Percentiles rank a stretch among this genome's conserved stretches.
phyloP scores from a whole-genome alignment of 2,329 filamentous ascomycete species.

The Ophioceras dolichostomum region DNA sequence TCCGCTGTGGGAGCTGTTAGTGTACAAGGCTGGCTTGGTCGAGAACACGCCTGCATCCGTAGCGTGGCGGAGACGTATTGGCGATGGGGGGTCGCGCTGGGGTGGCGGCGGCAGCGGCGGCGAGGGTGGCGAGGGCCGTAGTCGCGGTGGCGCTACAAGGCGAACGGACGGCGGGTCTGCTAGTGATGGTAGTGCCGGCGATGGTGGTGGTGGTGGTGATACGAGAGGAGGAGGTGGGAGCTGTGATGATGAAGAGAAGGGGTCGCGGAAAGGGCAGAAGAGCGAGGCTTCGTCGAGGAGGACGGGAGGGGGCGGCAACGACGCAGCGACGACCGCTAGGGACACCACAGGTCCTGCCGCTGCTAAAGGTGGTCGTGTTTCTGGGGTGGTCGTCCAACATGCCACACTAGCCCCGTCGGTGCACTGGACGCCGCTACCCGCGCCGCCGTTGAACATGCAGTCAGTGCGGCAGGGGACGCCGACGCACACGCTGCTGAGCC shows the following conservation, averaged over 20 bases:
- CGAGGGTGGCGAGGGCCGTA: background rate
- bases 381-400: too few relatives aligned
- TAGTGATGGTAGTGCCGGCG: too few relatives aligned
- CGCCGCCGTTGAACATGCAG: background rate
- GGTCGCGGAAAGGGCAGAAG: background rate
- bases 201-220: too few relatives aligned
- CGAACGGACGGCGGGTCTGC: too few relatives aligned
- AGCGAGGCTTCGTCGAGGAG: background rate
- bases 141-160: background rate
- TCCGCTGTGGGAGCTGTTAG: slow-evolving; percentile 14
- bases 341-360: background rate
- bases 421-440: too few relatives aligned
- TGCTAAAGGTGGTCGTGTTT: background rate
- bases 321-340: background rate
- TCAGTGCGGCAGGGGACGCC: background rate
- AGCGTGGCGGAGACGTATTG: background rate
- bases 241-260: too few relatives aligned
- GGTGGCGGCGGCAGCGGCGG: background rate
- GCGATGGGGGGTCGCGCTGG: background rate
- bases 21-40: background rate
- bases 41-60: background rate
- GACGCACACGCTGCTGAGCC: background rate
- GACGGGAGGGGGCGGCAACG: background rate
- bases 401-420: too few relatives aligned
- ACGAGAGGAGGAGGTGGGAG: too few relatives aligned